Percentiles rank a stretch among this genome's conserved stretches.
Evolutionary conservation across 768 basidiomycete genomes (phyloP).

Genomic region (Cyclocybe aegerita): DNA sequence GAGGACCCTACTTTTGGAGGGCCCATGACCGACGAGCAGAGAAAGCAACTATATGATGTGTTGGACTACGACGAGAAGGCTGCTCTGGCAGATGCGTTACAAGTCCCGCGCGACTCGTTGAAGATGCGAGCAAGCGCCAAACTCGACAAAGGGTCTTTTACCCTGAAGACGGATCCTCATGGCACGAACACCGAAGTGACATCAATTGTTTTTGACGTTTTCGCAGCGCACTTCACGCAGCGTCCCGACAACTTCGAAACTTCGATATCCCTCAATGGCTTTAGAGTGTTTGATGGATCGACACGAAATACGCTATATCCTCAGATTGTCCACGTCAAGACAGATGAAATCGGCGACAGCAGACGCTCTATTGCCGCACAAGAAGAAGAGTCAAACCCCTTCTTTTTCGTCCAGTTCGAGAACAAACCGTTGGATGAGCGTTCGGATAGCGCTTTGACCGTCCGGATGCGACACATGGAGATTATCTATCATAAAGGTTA

Average conservation of each 20-base stretch:
- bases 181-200: slow-evolving; percentile 66
- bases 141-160: slow-evolving; percentile 86
- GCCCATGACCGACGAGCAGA: slow-evolving; percentile 86
- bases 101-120: slow-evolving; percentile 76
- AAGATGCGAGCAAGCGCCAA: slow-evolving; percentile 74
- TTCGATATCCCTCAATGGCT: slow-evolving; percentile 79
- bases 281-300: slow-evolving; percentile 92
- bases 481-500: slow-evolving; percentile 95
- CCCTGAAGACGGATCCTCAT: slow-evolving; percentile 75
- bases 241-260: slow-evolving; percentile 86
- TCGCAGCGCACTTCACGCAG: slow-evolving; percentile 82
- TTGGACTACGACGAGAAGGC: slow-evolving; percentile 92
- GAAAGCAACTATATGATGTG: slow-evolving; percentile 84
- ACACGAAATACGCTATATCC: slow-evolving; percentile 75
- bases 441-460: slow-evolving; percentile 86
- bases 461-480: slow-evolving; percentile 93
- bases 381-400: slow-evolving; percentile 32
- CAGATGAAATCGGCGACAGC: slow-evolving; percentile 18
- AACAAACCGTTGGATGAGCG: slow-evolving; percentile 88
- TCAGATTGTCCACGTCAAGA: slow-evolving; percentile 81
- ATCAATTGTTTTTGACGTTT: slow-evolving; percentile 83
- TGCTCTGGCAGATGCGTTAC: slow-evolving; percentile 66
- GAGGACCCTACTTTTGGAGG: slow-evolving; percentile 62
- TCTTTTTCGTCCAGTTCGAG: slow-evolving; percentile 92
- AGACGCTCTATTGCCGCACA: slow-evolving; percentile 10